Base-by-base conservation (phyloP, 2,329 filamentous ascomycete genomes). In the Elsinoe batatas region DNA sequence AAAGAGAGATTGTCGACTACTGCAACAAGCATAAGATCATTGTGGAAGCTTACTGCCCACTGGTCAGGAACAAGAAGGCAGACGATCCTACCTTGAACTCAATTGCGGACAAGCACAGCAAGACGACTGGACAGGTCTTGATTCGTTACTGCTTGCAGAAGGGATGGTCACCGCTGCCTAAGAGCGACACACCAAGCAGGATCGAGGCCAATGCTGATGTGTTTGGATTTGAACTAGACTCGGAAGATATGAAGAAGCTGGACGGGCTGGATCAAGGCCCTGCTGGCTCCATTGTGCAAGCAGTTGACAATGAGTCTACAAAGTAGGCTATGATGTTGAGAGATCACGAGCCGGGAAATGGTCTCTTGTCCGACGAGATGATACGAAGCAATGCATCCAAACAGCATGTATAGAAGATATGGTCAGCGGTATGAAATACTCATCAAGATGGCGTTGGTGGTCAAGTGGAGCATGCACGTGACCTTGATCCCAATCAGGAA, bases 121-220 rank as follows among this genome's bases (percentile, higher is more conserved):
- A 85, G 72, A 80, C 80, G 6, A 80, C 85, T 58, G 85, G 87
- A 8, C 90, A 95, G 75, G 73, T 95, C 8, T 70, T 95, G 64
- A 72, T 95, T 50, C 79, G 89, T 60, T 95, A 88, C 79, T 87
- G 85, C 62, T 69, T 95, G 69, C 87, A 95, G 70, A 91, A 88
- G 71, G 85, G 81, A 3, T 83, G 81, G 67, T 76, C 62, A 11
- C 85, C 85, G 44, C 72, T 90, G 58, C 84, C 86, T 18, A 90
- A 90, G 77, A 88, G 83, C 58, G 84, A 85, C 50, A 85, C 80
- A 3, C 77, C 81, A 0, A 79, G 76, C 30, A 76, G 85, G 11
- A 88, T 90, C 60, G 72, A 74, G 58, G 78, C 82, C 65, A 91
- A 90, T 63, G 74, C 76, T 0, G 71, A 82, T 55, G 74, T 87